A percentile compares a stretch with the other conserved stretches of the same genome.
Evolutionary conservation across 352 stramenopile genomes (phyloP).

Genomic region (Plasmopara halstedii): DNA sequence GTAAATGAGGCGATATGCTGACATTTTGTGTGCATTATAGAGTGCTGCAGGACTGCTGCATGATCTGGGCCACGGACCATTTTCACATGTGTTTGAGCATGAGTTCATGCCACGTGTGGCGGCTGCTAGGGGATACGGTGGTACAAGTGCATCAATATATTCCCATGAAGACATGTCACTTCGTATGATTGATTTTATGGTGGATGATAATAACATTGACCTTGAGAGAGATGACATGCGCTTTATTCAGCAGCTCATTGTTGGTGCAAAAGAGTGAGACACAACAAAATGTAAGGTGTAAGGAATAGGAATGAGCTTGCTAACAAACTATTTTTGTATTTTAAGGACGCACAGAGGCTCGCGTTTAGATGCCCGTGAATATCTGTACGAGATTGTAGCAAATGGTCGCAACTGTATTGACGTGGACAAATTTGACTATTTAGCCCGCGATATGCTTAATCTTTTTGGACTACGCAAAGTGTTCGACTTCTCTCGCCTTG

Average conservation of each 20-base stretch:
- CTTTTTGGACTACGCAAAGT: conserved; percentile 72
- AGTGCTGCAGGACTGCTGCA: conserved; percentile 76
- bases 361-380: conserved; percentile 52
- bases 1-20: no score
- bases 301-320: no score
- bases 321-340: background rate
- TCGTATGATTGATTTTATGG: conserved; percentile 69
- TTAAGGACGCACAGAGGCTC: conserved; percentile 42
- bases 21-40: no score
- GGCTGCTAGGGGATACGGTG: conserved; percentile 22
- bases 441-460: conserved; percentile 82
- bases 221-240: conserved; percentile 54
- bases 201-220: conserved; percentile 78
- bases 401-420: conserved; percentile 89
- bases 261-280: conserved; percentile 65
- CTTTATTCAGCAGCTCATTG: conserved; percentile 75
- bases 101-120: conserved; percentile 76
- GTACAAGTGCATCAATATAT: conserved; percentile 27
- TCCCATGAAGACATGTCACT: conserved; percentile 82
- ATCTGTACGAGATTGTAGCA: conserved; percentile 87
- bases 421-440: conserved; percentile 91
- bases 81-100: conserved; percentile 94
- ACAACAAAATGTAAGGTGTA: background rate
- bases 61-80: conserved; percentile 92
- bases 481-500: conserved; percentile 71